These are phyloP conservation scores for Physaria fendleri DNA, from an alignment of 345 rosid genomes.

Conservation along the genomic window DNA sequence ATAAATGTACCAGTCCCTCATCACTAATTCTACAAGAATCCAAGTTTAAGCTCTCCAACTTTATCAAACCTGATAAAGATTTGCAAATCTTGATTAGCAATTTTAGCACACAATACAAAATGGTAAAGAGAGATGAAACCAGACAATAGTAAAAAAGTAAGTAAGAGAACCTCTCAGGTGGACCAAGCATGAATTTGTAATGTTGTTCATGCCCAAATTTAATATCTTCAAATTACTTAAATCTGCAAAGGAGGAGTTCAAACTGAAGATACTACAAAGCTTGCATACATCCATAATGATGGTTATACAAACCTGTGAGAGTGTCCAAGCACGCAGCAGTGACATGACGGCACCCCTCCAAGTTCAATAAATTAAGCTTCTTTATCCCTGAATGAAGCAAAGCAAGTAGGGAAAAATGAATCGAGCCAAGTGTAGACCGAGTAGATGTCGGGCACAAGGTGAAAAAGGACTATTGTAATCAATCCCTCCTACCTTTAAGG, in stretches of 20 bases:
- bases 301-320: slow-evolving; percentile 51
- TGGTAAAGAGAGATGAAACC: not conserved
- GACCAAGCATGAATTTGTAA: slow-evolving; percentile 71
- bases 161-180: slow-evolving; percentile 58
- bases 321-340: slow-evolving; percentile 77
- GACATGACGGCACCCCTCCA: slow-evolving; percentile 87
- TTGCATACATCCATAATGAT: not conserved
- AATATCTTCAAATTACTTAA: slow-evolving; percentile 57
- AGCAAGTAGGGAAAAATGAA: not conserved
- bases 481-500: slow-evolving; percentile 54
- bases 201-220: slow-evolving; percentile 74
- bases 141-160: not conserved
- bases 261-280: not conserved
- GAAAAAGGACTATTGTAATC: not conserved
- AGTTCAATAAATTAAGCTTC: slow-evolving; percentile 61
- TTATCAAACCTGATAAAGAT: slow-evolving; percentile 48
- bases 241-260: slow-evolving; percentile 34
- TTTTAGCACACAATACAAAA: not conserved
- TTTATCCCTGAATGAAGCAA: slow-evolving; percentile 56
- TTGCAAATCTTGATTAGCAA: not conserved
- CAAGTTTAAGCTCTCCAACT: slow-evolving; percentile 92
- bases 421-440: not conserved
- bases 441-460: not conserved
- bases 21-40: slow-evolving; percentile 82
- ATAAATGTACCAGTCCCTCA: slow-evolving; percentile 62